A percentile compares a stretch with the other conserved stretches of the same genome.
phyloP scores from a whole-genome alignment of 805 yeast species.

The Pichia rugopelliculosa region DNA sequence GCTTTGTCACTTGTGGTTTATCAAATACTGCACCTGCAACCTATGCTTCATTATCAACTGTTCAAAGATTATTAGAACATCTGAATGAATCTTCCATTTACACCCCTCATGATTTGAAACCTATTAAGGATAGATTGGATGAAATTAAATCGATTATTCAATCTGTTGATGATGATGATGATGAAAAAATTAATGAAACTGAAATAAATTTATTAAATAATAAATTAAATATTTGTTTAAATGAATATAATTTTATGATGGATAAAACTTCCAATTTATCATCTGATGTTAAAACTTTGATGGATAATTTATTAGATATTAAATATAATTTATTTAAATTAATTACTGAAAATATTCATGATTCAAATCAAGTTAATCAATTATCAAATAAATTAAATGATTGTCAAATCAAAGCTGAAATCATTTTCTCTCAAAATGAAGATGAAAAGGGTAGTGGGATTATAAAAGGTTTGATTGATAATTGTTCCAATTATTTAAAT shows the following conservation, averaged over 20 bases:
- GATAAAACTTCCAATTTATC: constrained; percentile 47
- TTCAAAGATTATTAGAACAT: constrained; percentile 76
- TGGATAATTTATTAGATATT: constrained; percentile 54
- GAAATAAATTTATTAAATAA: constrained; percentile 43
- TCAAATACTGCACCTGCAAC: constrained; percentile 91
- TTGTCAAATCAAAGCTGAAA: constrained; percentile 21
- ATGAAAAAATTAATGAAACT: constrained; percentile 19
- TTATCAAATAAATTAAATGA: constrained; percentile 16
- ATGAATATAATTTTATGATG: constrained; percentile 50
- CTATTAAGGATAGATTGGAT: constrained; percentile 63
- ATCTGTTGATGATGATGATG: constrained; percentile 29
- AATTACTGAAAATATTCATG: constrained; percentile 36
- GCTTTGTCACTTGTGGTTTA: constrained; percentile 88
- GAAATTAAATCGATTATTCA: constrained; percentile 63
- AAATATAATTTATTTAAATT: constrained; percentile 54
- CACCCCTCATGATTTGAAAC: constrained; percentile 75
- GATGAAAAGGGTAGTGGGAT: constrained; percentile 37
- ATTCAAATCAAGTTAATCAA: constrained; percentile 12
- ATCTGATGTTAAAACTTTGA: constrained; percentile 40
- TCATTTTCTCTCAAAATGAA: constrained; percentile 13
- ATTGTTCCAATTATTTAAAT: constrained; percentile 65
- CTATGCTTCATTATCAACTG: constrained; percentile 82
- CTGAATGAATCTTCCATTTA: constrained; percentile 73
- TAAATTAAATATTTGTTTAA: constrained; percentile 58
- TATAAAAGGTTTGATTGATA: constrained; percentile 71